phyloP scores from a whole-genome alignment of 371 early-diverging fungal genomes.

The Paraphysoderma sedebokerense region DNA sequence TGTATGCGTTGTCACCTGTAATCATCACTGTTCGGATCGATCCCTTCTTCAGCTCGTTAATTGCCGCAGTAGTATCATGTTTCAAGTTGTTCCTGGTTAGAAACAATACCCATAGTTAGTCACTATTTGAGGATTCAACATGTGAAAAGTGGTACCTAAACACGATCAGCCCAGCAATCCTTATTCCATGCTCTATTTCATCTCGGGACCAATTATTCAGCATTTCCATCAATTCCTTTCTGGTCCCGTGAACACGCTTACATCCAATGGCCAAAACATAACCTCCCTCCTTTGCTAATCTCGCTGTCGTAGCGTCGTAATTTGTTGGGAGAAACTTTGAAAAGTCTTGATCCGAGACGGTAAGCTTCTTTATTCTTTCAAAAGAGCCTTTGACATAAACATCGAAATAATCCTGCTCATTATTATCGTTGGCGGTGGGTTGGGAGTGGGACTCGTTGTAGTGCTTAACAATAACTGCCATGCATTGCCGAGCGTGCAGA shows the following conservation, averaged over 20 bases:
- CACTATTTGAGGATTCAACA: slow-evolving; percentile 44
- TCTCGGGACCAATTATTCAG: slow-evolving; percentile 24
- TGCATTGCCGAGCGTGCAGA: slow-evolving; percentile 61
- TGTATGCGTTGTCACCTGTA: slow-evolving; percentile 80
- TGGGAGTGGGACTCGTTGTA: slow-evolving; percentile 5
- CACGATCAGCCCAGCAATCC: slow-evolving; percentile 45
- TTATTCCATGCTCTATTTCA: slow-evolving; percentile 36
- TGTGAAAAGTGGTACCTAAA: slow-evolving; percentile 66
- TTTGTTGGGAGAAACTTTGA: too few species aligned
- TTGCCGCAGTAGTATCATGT: slow-evolving; percentile 41
- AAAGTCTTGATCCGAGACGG: too few species aligned
- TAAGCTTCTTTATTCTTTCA: slow-evolving; percentile 37
- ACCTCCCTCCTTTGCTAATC: slow-evolving; percentile 46
- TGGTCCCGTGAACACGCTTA: slow-evolving; percentile 24
- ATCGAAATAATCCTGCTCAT: too few species aligned
- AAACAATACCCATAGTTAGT: too few species aligned
- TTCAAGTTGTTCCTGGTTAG: slow-evolving; percentile 70
- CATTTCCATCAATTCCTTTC: slow-evolving; percentile 9
- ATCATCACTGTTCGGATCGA: slow-evolving; percentile 69
- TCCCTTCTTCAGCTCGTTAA: slow-evolving; percentile 48
- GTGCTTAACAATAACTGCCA: slow-evolving; percentile 67
- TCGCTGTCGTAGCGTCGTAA: slow-evolving; percentile 31
- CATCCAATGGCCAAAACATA: slow-evolving; percentile 59
- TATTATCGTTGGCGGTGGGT: slow-evolving; percentile 11
- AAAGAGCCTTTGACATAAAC: slow-evolving; percentile 62